These are phyloP conservation scores for Boletus subparvulus DNA, from an alignment of 768 basidiomycete species.

Conservation along the genomic window DNA sequence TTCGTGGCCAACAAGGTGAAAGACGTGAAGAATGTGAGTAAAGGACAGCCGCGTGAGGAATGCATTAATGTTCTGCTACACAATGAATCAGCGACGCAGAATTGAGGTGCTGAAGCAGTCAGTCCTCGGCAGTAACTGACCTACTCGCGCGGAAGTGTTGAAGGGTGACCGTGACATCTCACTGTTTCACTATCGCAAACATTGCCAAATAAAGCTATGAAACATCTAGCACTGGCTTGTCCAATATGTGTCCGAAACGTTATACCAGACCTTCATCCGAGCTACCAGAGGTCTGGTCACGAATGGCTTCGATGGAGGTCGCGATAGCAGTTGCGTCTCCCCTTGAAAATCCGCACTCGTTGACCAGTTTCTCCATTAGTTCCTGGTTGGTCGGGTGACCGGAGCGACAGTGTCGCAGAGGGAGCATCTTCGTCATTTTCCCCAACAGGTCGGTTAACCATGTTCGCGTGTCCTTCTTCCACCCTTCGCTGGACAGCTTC, in stretches of 20 bases:
- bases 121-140: too few relatives aligned
- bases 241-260: neutral
- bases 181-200: too few relatives aligned
- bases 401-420: conserved; percentile 2
- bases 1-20: too few relatives aligned
- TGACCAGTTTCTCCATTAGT: conserved; percentile 10
- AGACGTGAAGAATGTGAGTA: too few relatives aligned
- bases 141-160: too few relatives aligned
- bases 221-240: too few relatives aligned
- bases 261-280: neutral
- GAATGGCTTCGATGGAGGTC: conserved; percentile 12
- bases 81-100: too few relatives aligned
- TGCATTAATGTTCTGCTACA: too few relatives aligned
- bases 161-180: too few relatives aligned
- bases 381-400: conserved; percentile 5
- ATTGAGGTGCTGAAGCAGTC: too few relatives aligned
- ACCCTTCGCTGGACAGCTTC: conserved; percentile 1
- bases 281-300: neutral
- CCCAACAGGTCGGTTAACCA: conserved; percentile 22
- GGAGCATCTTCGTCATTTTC: conserved; percentile 20
- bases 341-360: conserved; percentile 19
- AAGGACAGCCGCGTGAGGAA: too few relatives aligned
- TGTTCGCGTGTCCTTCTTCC: conserved; percentile 16
- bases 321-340: conserved; percentile 20
- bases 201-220: too few relatives aligned